These are phyloP conservation scores for Aspergillus steynii DNA, from an alignment of 495 filamentous ascomycete genomes.

Conservation along the genomic window DNA sequence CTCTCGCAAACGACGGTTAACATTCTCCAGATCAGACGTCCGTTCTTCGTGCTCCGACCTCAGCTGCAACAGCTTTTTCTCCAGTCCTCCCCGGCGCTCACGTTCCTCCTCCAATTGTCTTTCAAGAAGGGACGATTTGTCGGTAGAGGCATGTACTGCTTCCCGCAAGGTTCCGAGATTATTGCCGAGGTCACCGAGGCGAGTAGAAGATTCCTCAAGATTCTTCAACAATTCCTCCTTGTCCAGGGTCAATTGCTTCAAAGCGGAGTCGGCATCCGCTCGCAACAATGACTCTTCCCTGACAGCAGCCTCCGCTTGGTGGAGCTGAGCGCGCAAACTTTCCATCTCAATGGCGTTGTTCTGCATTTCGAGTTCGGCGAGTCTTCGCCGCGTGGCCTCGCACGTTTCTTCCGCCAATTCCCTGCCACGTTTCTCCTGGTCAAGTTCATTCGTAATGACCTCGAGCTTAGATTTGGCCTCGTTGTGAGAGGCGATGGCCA, in stretches of 20 bases:
- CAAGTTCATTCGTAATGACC: conserved; percentile 64
- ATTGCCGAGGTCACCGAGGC: conserved; percentile 67
- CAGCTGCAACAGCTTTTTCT: conserved; percentile 76
- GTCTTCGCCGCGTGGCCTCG: conserved; percentile 76
- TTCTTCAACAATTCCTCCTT: conserved; percentile 77
- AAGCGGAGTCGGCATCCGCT: conserved; percentile 70
- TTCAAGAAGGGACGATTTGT: conserved; percentile 73
- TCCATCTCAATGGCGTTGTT: conserved; percentile 80
- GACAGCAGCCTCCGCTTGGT: conserved; percentile 68
- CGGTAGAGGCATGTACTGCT: conserved; percentile 74
- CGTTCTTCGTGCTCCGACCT: conserved; percentile 83
- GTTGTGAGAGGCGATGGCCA: conserved; percentile 72
- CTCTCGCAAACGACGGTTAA: conserved; percentile 73
- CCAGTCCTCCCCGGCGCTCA: conserved; percentile 69
- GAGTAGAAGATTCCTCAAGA: conserved; percentile 64
- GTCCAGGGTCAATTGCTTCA: conserved; percentile 75
- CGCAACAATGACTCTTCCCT: conserved; percentile 76
- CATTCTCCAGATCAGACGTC: conserved; percentile 74
- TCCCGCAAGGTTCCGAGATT: conserved; percentile 74
- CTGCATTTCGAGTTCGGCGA: conserved; percentile 83
- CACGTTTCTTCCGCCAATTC: conserved; percentile 87
- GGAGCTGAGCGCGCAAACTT: conserved; percentile 78
- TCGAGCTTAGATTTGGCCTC: conserved; percentile 74
- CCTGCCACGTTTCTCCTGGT: conserved; percentile 75
- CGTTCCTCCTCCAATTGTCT: conserved; percentile 84